Percentiles rank a stretch among this genome's conserved stretches.
Evolutionary conservation across 495 filamentous ascomycete genomes (phyloP).

Genomic region (Penicillium pulvis): DNA sequence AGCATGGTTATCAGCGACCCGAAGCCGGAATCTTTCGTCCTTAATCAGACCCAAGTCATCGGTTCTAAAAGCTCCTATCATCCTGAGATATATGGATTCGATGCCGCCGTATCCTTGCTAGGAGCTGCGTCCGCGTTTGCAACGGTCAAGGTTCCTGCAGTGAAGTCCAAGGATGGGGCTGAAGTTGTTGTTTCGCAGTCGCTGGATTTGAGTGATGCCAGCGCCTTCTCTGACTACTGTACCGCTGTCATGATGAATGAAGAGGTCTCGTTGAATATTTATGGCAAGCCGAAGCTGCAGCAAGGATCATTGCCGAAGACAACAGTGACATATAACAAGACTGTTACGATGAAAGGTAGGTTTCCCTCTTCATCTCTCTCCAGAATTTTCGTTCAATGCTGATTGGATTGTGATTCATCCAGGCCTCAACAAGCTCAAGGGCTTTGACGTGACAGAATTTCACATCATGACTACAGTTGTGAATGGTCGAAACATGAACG

Average conservation of each 20-base stretch:
- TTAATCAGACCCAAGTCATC: conserved; percentile 54
- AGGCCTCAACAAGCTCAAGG: conserved; percentile 62
- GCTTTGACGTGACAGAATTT: conserved; percentile 58
- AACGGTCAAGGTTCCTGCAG: conserved; percentile 55
- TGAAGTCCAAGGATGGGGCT: conserved; percentile 57
- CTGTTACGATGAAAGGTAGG: conserved; percentile 58
- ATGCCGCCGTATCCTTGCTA: conserved; percentile 52
- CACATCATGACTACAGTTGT: conserved; percentile 43
- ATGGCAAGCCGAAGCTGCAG: conserved; percentile 57
- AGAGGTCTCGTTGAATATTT: conserved; percentile 59
- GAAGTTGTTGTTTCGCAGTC: conserved; percentile 55
- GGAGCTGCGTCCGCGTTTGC: conserved; percentile 56
- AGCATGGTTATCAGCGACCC: conserved; percentile 61
- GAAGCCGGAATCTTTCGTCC: conserved; percentile 54
- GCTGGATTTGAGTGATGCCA: conserved; percentile 51
- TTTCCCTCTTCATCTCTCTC: neutral
- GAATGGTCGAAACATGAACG: conserved; percentile 64
- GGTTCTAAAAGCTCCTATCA: conserved; percentile 51
- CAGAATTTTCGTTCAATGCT: neutral
- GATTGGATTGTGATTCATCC: neutral
- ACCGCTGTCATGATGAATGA: conserved; percentile 56
- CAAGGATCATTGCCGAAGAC: conserved; percentile 50
- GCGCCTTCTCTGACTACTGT: conserved; percentile 60
- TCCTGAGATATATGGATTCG: conserved; percentile 58
- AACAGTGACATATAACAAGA: conserved; percentile 57